Conservation (phyloP, 2,329 filamentous ascomycete species). For the Venturia effusa region DNA sequence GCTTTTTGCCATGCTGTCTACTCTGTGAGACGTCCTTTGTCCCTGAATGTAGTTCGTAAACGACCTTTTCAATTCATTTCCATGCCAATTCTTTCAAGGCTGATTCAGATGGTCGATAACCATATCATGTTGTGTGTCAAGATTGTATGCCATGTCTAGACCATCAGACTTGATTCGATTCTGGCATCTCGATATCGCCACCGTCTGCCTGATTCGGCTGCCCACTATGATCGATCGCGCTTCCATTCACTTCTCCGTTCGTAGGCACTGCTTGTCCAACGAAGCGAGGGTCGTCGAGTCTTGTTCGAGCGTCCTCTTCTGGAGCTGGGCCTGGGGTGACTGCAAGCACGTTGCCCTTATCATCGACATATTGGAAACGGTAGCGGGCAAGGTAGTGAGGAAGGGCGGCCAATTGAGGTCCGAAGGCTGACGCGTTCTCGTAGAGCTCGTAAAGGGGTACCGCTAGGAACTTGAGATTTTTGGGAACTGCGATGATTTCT, state of each 20-base stretch:
- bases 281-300: neutral
- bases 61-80: neutral
- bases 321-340: constrained; percentile 61
- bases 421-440: constrained; percentile 91
- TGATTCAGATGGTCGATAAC: neutral
- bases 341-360: constrained; percentile 77
- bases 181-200: constrained; percentile 2
- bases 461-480: constrained; percentile 98
- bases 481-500: constrained; percentile 94
- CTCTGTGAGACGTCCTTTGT: neutral
- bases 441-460: constrained; percentile 97
- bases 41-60: neutral
- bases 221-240: neutral
- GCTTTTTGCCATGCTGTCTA: neutral
- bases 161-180: neutral
- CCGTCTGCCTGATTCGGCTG: neutral
- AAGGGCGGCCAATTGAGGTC: constrained; percentile 90
- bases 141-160: neutral
- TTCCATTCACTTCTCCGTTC: neutral
- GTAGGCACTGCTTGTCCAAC: neutral
- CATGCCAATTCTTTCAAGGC: neutral
- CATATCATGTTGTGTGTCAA: neutral
- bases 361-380: constrained; percentile 96
- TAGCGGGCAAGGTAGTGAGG: constrained; percentile 90
- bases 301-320: neutral